Evolutionary conservation across 2,329 filamentous ascomycete species (phyloP), one percentile per base, ranked within the genome.

Genomic region (Plectosphaerella plurivora): DNA sequence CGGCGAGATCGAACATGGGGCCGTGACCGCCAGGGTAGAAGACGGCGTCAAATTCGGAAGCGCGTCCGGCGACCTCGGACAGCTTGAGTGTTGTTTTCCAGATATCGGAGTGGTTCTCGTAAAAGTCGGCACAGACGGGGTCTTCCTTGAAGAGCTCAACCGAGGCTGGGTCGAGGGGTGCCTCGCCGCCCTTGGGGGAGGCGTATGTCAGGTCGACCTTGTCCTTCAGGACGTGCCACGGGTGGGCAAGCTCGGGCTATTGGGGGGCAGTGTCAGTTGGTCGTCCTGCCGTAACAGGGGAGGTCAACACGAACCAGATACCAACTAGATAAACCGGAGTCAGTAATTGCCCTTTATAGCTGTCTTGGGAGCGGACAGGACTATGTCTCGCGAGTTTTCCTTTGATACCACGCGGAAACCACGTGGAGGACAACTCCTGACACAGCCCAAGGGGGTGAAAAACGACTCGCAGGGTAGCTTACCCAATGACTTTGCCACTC

Each of bases 1-100:
- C 70, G 51, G 77, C 77, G 16, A 89, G 79, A 63, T 89, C 86
- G 67, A 79, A 88, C 82, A 89, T 85, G 61, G 85, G 79, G 53
- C 79, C 80, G 70, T 83, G 78, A 49, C 80, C 80, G 56, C 80
- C 80, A 1, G 79, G 78, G 68, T 73, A 80, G 66, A 81, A 80
- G 59, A 82, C 49, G 35, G 83, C 86, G 58, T 82, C 87, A 61
- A 83, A 89, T 56, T 88, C 82, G 53, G 65, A 67, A 0, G 80
- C 75, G 53, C 76, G 77, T 35, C 81, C 79, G 15, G 79, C 61
- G 58, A 86, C 79, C 20, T 79, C 69, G 24, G 75, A 72, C 18
- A 90, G 72, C 53, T 78, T 79, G 6, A 70, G 61, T 0, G 87
- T 90, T 41, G 82, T 77, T 62, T 83, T 78, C 84, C 84, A 91